Base-by-base conservation (phyloP, 164 flowering plant genomes). In the Umbellularia californica region DNA sequence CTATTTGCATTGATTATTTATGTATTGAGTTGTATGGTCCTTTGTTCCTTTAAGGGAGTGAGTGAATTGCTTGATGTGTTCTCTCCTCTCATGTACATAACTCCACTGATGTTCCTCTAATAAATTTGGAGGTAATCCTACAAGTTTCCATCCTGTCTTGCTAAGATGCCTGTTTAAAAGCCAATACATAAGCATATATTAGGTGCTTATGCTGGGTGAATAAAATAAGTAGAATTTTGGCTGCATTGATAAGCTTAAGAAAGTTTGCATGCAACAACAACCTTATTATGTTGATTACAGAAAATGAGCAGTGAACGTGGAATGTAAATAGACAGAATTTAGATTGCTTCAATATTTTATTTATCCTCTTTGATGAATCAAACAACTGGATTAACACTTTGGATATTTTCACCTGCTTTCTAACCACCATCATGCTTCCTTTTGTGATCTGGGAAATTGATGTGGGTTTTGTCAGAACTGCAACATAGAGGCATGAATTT, bases 11-110 rank as follows among this genome's bases (percentile, higher is more conserved):
- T 77, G 35, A 47, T 60, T 30, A 30, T 5, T 30, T 72, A 23
- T 50, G 28, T 51, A 58, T 30, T 64, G 23, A 41, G 20, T 69
- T 64, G 5, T 74, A 12, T 70, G 19, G 64, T 71, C 71, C 41
- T 35, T 30, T 50, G 14, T 23, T 35, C 47, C 35, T 55, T 71
- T 22, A 58, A 71, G 19, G 60, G 24, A 65, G 63, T 60, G 58
- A 65, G 7, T 11, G 22, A 23, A 7, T 19, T 50, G 24, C 35
- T 30, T 64, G 50, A 17, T 41, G 23, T 27, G 30, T 35, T 66
- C 23, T 58, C 68, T 55, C 51, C 68, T 66, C 30, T 2, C 62
- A 41, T 58, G 12, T 20, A 47, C 35, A 3, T 30, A 30, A 30
- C 35, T 30, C 35, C 35, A 4, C 35, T 4, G 35, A 30, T 4